Conservation (phyloP, 257 asterid genomes). For the Solanum dulcamara region DNA sequence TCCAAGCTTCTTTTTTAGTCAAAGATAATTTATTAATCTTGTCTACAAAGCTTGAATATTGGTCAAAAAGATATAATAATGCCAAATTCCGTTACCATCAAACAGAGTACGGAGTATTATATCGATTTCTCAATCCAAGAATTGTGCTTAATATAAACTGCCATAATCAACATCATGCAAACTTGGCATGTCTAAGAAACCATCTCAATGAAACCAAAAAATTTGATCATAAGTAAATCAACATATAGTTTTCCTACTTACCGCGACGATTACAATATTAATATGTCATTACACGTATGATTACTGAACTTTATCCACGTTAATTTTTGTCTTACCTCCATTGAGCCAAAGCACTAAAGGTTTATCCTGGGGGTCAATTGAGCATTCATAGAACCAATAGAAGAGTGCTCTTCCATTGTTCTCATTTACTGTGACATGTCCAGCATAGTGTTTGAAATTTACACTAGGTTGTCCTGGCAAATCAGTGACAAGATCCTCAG, state of each 20-base stretch:
- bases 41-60: background rate
- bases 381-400: slow-evolving; percentile 86
- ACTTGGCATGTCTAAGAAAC: background rate
- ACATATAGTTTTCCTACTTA: background rate
- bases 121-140: background rate
- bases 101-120: background rate
- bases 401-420: slow-evolving; percentile 63
- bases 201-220: background rate
- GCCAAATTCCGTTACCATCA: background rate
- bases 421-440: slow-evolving; percentile 52
- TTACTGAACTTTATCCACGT: background rate
- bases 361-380: slow-evolving; percentile 35
- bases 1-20: background rate
- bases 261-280: background rate
- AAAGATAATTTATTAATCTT: background rate
- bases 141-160: background rate
- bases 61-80: slow-evolving; percentile 3
- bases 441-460: slow-evolving; percentile 60
- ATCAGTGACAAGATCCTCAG: slow-evolving; percentile 43
- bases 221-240: background rate
- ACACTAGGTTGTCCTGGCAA: slow-evolving; percentile 79
- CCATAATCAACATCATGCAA: background rate
- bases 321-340: slow-evolving; percentile 51
- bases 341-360: slow-evolving; percentile 93
- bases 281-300: background rate